Evolutionary conservation across 306 rosid species (phyloP), one percentile per base, ranked within the genome.

Genomic region (Dryas octopetala): DNA sequence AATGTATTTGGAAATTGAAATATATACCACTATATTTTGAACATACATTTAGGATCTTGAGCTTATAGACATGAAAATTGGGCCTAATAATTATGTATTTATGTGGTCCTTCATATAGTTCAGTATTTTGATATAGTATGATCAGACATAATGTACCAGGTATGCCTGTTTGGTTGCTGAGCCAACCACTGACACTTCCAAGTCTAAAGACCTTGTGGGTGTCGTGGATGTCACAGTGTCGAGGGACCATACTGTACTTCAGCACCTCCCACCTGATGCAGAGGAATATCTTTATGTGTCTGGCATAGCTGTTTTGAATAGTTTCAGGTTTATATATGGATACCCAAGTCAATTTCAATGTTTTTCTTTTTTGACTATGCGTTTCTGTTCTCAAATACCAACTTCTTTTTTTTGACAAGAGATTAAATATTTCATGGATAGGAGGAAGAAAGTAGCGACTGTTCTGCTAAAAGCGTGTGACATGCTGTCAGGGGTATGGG

Each of bases 161-260:
- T 90, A 94, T 76, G 97, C 96, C 28, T 94, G 98, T 80, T 88
- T 94, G 86, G 97, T 94, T 2, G 96, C 97, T 38, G 97, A 88
- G 87, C 59, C 85, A 12, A 79, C 66, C 9, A 67, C 63, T 6
- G 64, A 67, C 19, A 78, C 47, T 62, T 43, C 74, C 48, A 66
- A 85, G 67, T 72, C 84, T 26, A 54, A 65, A 65, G 77, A 83
- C 47, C 68, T 94, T 26, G 97, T 94, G 9, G 98, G 98, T 43
- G 89, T 94, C 8, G 88, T 75, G 8, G 97, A 90, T 68, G 89
- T 85, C 19, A 91, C 98, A 1, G 91, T 77, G 59, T 69, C 83
- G 41, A 84, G 93, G 64, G 97, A 94, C 74, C 50, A 71, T 64
- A 54, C 64, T 48, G 90, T 94, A 32, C 81, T 85, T 67, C 76